Conservation (phyloP, 1,139 yeast species). For the Saccharomyces hybrid region DNA sequence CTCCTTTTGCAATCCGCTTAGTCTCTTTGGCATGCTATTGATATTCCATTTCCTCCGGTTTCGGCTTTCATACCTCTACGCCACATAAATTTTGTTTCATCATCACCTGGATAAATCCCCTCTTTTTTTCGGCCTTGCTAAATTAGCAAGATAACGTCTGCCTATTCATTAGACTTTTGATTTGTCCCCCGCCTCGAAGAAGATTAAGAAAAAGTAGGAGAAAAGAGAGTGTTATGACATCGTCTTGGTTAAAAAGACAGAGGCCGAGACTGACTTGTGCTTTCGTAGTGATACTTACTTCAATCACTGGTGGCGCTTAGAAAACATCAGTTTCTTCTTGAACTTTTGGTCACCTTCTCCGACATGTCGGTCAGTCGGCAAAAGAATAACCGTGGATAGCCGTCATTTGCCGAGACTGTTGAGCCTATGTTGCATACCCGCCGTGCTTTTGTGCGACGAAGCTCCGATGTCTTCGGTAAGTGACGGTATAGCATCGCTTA, state of each 20-base stretch:
- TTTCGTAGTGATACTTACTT: too few relatives aligned
- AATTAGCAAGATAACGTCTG: neutral
- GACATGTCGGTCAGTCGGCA: neutral
- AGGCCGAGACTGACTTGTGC: too few relatives aligned
- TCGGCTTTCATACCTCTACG: too few relatives aligned
- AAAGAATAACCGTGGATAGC: neutral
- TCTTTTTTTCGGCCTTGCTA: neutral
- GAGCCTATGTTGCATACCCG: neutral
- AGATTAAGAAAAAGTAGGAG: too few relatives aligned
- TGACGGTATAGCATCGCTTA: neutral
- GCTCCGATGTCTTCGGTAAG: neutral
- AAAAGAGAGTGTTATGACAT: too few relatives aligned
- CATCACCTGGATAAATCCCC: too few relatives aligned
- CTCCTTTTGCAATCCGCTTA: conserved; percentile 57
- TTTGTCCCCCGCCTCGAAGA: too few relatives aligned
- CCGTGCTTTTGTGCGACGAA: neutral
- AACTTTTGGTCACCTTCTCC: neutral
- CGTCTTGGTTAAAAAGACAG: too few relatives aligned
- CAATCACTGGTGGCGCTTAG: too few relatives aligned
- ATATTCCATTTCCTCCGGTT: neutral
- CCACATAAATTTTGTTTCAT: too few relatives aligned
- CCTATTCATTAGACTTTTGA: neutral
- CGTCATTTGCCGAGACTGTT: neutral
- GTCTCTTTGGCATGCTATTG: conserved; percentile 22
- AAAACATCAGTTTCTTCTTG: too few relatives aligned